These are phyloP conservation scores for Claviceps sorghi DNA, from an alignment of 2,329 filamentous ascomycete genomes.

Conservation along the genomic window DNA sequence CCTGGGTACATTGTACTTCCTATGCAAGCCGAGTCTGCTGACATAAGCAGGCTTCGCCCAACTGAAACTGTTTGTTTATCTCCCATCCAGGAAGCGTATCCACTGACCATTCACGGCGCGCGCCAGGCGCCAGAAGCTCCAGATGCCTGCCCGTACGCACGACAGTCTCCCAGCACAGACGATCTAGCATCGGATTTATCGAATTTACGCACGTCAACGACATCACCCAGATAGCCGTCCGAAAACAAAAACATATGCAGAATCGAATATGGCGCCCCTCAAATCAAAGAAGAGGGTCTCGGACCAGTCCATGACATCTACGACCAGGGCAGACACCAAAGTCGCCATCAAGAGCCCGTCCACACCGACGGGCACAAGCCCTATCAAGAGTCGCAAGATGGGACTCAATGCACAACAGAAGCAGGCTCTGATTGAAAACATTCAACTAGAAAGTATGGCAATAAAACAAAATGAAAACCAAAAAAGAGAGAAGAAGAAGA, in stretches of 20 bases:
- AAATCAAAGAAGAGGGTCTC: slow-evolving; percentile 23
- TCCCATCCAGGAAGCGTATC: slow-evolving; percentile 6
- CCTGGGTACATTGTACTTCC: too few species aligned
- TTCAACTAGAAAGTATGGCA: slow-evolving; percentile 68
- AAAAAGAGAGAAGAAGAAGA: not conserved
- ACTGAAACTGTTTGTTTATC: slow-evolving; percentile 25
- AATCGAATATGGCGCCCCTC: slow-evolving; percentile 30
- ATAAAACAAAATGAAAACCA: not conserved
- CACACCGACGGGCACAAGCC: slow-evolving; percentile 35
- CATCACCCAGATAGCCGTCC: not conserved
- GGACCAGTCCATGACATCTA: slow-evolving; percentile 9
- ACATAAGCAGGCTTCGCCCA: slow-evolving; percentile 5
- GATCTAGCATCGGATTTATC: not conserved
- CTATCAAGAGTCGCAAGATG: slow-evolving; percentile 45
- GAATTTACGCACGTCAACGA: not conserved
- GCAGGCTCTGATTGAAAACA: slow-evolving; percentile 73
- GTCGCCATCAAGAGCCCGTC: slow-evolving; percentile 18
- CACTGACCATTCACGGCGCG: slow-evolving; percentile 9
- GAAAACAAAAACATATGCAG: slow-evolving; percentile 5
- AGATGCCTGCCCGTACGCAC: not conserved
- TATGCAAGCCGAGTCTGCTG: not conserved
- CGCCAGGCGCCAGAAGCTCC: not conserved
- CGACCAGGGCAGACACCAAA: slow-evolving; percentile 9
- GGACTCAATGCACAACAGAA: slow-evolving; percentile 60
- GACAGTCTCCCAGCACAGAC: not conserved